Evolutionary conservation across 1,284 basidiomycete genomes (phyloP), one percentile per base, ranked within the genome.

Genomic region (Puccinia sorghi): DNA sequence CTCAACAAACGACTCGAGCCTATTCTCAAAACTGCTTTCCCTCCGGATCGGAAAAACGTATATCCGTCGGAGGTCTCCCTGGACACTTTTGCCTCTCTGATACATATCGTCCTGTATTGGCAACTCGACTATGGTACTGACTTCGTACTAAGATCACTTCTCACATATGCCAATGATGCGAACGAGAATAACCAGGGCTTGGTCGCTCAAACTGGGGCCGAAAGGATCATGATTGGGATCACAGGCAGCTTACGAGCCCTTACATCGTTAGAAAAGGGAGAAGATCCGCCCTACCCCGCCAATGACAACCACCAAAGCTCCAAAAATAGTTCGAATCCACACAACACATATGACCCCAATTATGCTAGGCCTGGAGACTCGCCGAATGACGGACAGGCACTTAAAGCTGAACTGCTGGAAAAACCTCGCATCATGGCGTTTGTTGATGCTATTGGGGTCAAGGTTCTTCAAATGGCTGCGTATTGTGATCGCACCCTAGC

Each of bases 71-170:
- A 97, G 63, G 90, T 93, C 32, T 89, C 90, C 32, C 85, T 91
- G 1, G 92, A 93, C 67, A 89, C 90, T 0, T 90, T 95, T 83
- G 89, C 90, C 71, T 91, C 90, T 82, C 90, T 95, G 78, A 86
- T 92, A 9, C 93, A 97, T 84, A 93, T 92, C 83, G 87, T 93
- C 76, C 89, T 95, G 64, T 90, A 90, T 7, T 90, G 93, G 25
- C 90, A 97, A 84, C 90, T 92, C 76, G 94, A 97, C 52, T 92
- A 91, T 81, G 95, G 94, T 0, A 87, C 89, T 81, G 93, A 96
- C 71, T 86, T 95, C 39, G 90, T 92, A 80, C 83, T 94, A 37
- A 71, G 59, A 64, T 63, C 67, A 11, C 59, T 79, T 17, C 56
- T 79, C n/a, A 63, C 76, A 17, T 52, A 46, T 27, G 70, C 76